Percentiles rank a stretch among this genome's conserved stretches.
phyloP scores from a whole-genome alignment of 2,329 filamentous ascomycete species.

The Dothideomycetes sp. region DNA sequence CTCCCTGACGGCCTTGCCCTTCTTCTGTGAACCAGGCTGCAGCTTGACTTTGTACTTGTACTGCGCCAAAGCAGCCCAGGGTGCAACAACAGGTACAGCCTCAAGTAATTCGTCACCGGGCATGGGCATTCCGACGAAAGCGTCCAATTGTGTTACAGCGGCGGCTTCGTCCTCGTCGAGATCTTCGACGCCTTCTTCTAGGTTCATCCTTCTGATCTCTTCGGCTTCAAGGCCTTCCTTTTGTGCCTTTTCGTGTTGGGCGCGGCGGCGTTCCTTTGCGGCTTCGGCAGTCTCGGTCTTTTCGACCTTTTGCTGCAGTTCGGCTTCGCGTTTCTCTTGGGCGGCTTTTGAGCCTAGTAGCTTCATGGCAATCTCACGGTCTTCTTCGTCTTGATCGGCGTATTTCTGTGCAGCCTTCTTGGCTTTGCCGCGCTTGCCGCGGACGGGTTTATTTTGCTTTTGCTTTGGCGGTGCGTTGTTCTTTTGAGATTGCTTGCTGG shows the following conservation, averaged over 20 bases:
- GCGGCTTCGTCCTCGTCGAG: constrained; percentile 25
- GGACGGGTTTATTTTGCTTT: constrained; percentile 31
- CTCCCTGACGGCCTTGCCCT: constrained; percentile 88
- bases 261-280: constrained; percentile 61
- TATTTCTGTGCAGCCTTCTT: constrained; percentile 89
- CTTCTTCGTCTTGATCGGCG: constrained; percentile 88
- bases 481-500: constrained; percentile 20
- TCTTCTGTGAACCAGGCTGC: constrained; percentile 82
- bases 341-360: constrained; percentile 72
- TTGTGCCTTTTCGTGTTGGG: constrained; percentile 71
- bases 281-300: constrained; percentile 59
- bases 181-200: constrained; percentile 44
- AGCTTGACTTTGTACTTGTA: constrained; percentile 94
- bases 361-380: constrained; percentile 71
- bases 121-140: constrained; percentile 66
- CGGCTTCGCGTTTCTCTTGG: constrained; percentile 58
- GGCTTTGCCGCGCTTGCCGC: constrained; percentile 71
- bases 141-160: constrained; percentile 52
- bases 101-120: constrained; percentile 73
- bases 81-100: constrained; percentile 53
- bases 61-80: constrained; percentile 53
- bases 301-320: constrained; percentile 47
- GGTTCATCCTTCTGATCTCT: constrained; percentile 51
- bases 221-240: constrained; percentile 69
- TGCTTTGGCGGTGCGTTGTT: constrained; percentile 15